Conservation (phyloP, 192 early-diverging fungal species). For the Coemansia sp. region DNA sequence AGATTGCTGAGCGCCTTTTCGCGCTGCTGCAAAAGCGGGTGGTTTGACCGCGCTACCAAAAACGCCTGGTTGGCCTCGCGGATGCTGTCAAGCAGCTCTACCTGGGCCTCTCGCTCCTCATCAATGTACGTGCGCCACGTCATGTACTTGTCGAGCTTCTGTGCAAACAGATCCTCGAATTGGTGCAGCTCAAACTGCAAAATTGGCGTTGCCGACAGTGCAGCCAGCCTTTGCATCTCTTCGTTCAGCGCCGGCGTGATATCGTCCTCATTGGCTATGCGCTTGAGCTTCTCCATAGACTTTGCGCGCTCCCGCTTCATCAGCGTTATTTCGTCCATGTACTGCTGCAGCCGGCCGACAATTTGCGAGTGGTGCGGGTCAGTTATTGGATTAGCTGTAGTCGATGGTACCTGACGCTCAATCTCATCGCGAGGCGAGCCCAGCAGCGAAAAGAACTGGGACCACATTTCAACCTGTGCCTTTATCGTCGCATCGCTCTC, state of each 20-base stretch:
- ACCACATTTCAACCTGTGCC: conserved; percentile 48
- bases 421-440: conserved; percentile 50
- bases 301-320: conserved; percentile 62
- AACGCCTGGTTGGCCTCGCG: conserved; percentile 67
- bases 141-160: conserved; percentile 72
- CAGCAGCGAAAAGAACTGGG: conserved; percentile 39
- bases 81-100: conserved; percentile 60
- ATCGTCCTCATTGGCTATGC: conserved; percentile 71
- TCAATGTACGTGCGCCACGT: conserved; percentile 59
- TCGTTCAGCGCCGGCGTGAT: conserved; percentile 69
- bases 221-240: conserved; percentile 64
- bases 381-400: conserved; percentile 56
- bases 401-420: conserved; percentile 61
- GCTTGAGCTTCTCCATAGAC: conserved; percentile 66
- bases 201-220: conserved; percentile 57
- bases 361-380: conserved; percentile 65
- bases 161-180: conserved; percentile 73
- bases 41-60: conserved; percentile 60
- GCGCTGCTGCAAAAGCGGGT: conserved; percentile 61
- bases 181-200: conserved; percentile 73
- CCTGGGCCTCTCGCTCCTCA: conserved; percentile 64
- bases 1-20: conserved; percentile 77
- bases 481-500: conserved; percentile 68
- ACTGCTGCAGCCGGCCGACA: conserved; percentile 60
- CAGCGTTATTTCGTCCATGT: conserved; percentile 58